Conservation (phyloP, 1,284 basidiomycete genomes). For the Chiua sp. region DNA sequence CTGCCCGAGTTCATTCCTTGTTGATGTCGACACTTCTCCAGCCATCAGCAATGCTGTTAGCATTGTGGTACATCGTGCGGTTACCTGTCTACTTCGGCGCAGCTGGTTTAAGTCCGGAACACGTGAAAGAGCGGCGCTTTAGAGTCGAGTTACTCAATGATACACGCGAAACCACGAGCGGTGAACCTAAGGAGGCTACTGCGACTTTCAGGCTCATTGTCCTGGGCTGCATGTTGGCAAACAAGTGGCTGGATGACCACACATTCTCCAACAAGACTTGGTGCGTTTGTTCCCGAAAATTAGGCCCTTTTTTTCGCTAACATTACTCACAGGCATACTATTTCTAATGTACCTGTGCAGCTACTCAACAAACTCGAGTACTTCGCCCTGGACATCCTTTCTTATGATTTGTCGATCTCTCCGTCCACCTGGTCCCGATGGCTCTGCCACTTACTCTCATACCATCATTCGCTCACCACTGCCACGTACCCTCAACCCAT, state of each 20-base stretch:
- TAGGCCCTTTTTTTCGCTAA: slow-evolving; percentile 1
- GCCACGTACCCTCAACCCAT: slow-evolving; percentile 74
- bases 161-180: slow-evolving; percentile 47
- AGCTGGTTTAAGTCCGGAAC: slow-evolving; percentile 47
- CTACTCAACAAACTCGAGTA: slow-evolving; percentile 73
- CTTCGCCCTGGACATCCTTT: slow-evolving; percentile 69
- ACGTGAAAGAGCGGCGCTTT: slow-evolving; percentile 64
- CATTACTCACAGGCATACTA: slow-evolving; percentile 64
- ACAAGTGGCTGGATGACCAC: slow-evolving; percentile 93
- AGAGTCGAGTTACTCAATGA: slow-evolving; percentile 66
- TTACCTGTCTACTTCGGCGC: slow-evolving; percentile 73
- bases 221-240: slow-evolving; percentile 87
- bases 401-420: slow-evolving; percentile 70
- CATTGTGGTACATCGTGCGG: slow-evolving; percentile 83
- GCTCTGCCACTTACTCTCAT: slow-evolving; percentile 64
- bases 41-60: slow-evolving; percentile 79
- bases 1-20: slow-evolving; percentile 72
- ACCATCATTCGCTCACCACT: slow-evolving; percentile 66
- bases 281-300: slow-evolving; percentile 47
- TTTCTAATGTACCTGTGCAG: slow-evolving; percentile 73
- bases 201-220: slow-evolving; percentile 77
- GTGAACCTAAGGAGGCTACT: slow-evolving; percentile 56
- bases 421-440: slow-evolving; percentile 68
- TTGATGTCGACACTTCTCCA: slow-evolving; percentile 81
- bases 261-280: slow-evolving; percentile 94